Conservation (phyloP, 163 green algal species). For the Chlamydomonas reinhardtii region DNA sequence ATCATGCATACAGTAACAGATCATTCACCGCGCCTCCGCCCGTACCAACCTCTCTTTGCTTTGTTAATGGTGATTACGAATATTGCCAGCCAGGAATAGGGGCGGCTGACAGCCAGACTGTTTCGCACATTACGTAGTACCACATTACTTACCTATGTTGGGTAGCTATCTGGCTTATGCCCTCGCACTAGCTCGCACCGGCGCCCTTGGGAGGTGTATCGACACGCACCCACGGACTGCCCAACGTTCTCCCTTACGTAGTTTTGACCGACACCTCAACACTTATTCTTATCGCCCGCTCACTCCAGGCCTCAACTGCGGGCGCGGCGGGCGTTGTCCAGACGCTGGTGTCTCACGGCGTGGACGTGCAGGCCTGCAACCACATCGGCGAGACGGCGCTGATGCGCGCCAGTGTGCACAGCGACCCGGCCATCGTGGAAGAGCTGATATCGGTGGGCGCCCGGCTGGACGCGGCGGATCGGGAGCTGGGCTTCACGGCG, state of each 20-base stretch:
- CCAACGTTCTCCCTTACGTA: too few relatives aligned
- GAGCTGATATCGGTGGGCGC: constrained; percentile 41
- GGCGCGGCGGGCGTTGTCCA: constrained; percentile 13
- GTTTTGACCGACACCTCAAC: not conserved
- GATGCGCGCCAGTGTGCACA: constrained; percentile 39
- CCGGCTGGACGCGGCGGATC: constrained; percentile 32
- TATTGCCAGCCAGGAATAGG: too few relatives aligned
- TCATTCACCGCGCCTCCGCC: too few relatives aligned
- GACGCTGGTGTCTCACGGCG: constrained; percentile 42
- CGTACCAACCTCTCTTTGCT: not conserved
- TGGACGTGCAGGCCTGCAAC: constrained; percentile 49
- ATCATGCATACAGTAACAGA: too few relatives aligned
- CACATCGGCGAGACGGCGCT: constrained; percentile 48
- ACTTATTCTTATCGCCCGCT: not conserved
- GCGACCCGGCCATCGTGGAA: constrained; percentile 33
- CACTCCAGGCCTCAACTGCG: constrained; percentile 5
- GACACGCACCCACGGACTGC: too few relatives aligned
- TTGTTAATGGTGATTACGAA: too few relatives aligned
- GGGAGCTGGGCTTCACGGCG: constrained; percentile 46
- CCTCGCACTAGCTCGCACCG: too few relatives aligned
- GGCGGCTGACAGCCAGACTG: too few relatives aligned
- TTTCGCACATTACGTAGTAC: too few relatives aligned
- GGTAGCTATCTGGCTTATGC: too few relatives aligned
- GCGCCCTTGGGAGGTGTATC: too few relatives aligned
- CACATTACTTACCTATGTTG: too few relatives aligned